phyloP scores from a whole-genome alignment of 495 filamentous ascomycete genomes.

The Penicillium argentinense region DNA sequence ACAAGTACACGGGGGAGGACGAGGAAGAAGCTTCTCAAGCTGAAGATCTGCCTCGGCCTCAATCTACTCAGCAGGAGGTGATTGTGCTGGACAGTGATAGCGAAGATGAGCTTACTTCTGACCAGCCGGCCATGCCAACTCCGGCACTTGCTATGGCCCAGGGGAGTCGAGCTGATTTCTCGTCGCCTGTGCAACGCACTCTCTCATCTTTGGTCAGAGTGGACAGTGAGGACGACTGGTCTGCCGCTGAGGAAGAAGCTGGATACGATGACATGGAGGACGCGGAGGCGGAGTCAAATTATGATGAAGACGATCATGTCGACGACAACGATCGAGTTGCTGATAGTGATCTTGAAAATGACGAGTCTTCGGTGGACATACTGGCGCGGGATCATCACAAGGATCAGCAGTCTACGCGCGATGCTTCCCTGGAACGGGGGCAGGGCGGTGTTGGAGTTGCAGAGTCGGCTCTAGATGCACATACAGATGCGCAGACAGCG shows the following conservation, averaged over 20 bases:
- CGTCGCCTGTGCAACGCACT: background rate
- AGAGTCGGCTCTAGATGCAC: too few species aligned
- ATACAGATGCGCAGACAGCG: too few species aligned
- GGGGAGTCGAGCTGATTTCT: background rate
- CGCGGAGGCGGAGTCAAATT: constrained; percentile 2
- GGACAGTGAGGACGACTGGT: constrained; percentile 1
- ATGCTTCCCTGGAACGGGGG: constrained; percentile 4
- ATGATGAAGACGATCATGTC: constrained; percentile 8
- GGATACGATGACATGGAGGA: constrained; percentile 3
- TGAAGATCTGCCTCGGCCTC: constrained; percentile 1
- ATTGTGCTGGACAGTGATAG: constrained; percentile 47
- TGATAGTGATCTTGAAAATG: constrained; percentile 19
- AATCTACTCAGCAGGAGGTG: constrained; percentile 30
- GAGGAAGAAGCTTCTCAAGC: constrained; percentile 10
- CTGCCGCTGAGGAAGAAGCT: constrained; percentile 2
- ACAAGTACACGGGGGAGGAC: constrained; percentile 4
- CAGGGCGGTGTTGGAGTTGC: background rate
- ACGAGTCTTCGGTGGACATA: constrained; percentile 18
- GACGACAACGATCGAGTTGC: constrained; percentile 19
- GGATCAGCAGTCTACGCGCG: background rate
- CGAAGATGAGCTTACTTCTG: constrained; percentile 35
- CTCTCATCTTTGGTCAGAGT: background rate
- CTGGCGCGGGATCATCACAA: constrained; percentile 6
- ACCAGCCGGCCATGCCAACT: background rate
- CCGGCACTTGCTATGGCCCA: background rate